A percentile compares a stretch with the other conserved stretches of the same genome.
Evolutionary conservation across 2,329 filamentous ascomycete genomes (phyloP).

Genomic region (Byssothecium circinans): DNA sequence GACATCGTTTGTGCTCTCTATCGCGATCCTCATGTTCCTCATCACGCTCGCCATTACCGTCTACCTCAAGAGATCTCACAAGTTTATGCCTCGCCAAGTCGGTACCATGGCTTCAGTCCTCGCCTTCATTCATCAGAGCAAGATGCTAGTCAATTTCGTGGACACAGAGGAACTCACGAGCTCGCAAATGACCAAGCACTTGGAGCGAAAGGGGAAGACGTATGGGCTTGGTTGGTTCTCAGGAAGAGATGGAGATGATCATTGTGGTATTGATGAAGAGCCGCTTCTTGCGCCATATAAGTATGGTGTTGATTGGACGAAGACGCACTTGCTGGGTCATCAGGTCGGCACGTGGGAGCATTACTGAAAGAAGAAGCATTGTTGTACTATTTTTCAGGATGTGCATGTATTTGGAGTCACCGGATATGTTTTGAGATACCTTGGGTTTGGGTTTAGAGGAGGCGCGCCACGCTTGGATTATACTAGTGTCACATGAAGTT

Average conservation of each 20-base stretch:
- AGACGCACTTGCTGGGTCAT: slow-evolving; percentile 32
- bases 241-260: slow-evolving; percentile 70
- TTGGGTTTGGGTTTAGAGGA: not conserved
- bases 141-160: slow-evolving; percentile 77
- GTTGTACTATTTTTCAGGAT: slow-evolving; percentile 1
- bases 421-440: not conserved
- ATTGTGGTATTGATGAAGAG: slow-evolving; percentile 79
- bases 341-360: slow-evolving; percentile 38
- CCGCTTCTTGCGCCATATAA: slow-evolving; percentile 67
- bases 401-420: not conserved
- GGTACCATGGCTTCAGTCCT: slow-evolving; percentile 76
- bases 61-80: slow-evolving; percentile 63
- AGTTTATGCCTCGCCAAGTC: slow-evolving; percentile 76
- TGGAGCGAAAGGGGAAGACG: slow-evolving; percentile 64
- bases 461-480: not conserved
- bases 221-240: slow-evolving; percentile 79
- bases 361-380: slow-evolving; percentile 28
- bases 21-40: slow-evolving; percentile 68
- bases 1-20: slow-evolving; percentile 63
- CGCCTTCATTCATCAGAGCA: slow-evolving; percentile 77
- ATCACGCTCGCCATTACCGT: slow-evolving; percentile 61
- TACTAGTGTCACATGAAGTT: not conserved
- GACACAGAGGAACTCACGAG: slow-evolving; percentile 66
- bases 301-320: slow-evolving; percentile 56
- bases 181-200: slow-evolving; percentile 61